A percentile compares a stretch with the other conserved stretches of the same genome.
These are phyloP conservation scores for Candida ponderosae DNA, from an alignment of 805 yeast species.

Conservation along the genomic window DNA sequence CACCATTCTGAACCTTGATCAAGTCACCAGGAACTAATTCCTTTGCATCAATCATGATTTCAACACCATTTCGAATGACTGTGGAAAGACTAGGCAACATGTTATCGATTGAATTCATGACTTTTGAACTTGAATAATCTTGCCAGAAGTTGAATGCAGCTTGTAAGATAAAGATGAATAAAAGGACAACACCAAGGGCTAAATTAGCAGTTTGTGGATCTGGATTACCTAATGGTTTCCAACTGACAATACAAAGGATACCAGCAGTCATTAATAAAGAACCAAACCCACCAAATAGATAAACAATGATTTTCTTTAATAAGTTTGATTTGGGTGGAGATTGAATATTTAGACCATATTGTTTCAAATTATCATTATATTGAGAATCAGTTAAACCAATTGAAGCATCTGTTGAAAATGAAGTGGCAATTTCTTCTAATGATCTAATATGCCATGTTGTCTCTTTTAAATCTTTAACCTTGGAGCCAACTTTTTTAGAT, in stretches of 20 bases:
- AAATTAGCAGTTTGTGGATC: conserved; percentile 33
- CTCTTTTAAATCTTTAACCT: conserved; percentile 17
- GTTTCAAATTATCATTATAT: conserved; percentile 4
- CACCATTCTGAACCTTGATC: conserved; percentile 28
- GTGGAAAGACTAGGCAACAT: conserved; percentile 32
- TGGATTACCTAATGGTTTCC: conserved; percentile 43
- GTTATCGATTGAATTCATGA: conserved; percentile 37
- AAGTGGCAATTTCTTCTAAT: conserved; percentile 16
- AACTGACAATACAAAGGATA: conserved; percentile 32
- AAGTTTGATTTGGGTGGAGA: conserved; percentile 28
- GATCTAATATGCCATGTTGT: conserved; percentile 25
- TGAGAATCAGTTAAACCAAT: conserved; percentile 19
- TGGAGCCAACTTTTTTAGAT: conserved; percentile 9
- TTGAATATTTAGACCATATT: conserved; percentile 29
- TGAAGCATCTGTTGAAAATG: conserved; percentile 14
- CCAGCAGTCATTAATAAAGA: conserved; percentile 32
- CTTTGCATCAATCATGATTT: conserved; percentile 22
- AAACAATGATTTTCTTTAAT: conserved; percentile 25
- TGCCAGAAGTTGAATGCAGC: conserved; percentile 38
- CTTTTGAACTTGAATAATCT: conserved; percentile 38
- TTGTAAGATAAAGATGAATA: conserved; percentile 32
- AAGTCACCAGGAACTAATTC: conserved; percentile 39
- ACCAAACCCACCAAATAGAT: conserved; percentile 45
- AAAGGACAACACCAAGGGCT: conserved; percentile 32
- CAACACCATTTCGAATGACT: conserved; percentile 29